A percentile compares a stretch with the other conserved stretches of the same genome.
These are phyloP conservation scores for Citrus mangshanensis DNA, from an alignment of 345 rosid species.

Conservation along the genomic window DNA sequence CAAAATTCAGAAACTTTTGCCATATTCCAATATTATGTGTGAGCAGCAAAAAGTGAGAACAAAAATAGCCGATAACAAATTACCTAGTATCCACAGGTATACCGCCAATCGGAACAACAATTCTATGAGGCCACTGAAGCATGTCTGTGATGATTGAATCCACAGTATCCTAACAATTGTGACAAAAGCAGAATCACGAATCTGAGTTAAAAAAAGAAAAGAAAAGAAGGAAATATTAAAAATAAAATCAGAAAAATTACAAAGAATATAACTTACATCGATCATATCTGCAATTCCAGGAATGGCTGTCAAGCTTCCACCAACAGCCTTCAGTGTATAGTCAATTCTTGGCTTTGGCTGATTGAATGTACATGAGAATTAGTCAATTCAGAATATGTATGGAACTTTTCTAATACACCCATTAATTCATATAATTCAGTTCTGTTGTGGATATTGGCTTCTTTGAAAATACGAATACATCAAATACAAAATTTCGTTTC, in stretches of 20 bases:
- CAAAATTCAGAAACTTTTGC: background rate
- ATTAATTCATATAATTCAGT: background rate
- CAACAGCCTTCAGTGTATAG: slow-evolving; percentile 92
- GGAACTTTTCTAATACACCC: background rate
- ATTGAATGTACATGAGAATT: slow-evolving; percentile 17
- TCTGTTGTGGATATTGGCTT: background rate
- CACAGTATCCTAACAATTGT: slow-evolving; percentile 72
- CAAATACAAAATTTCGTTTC: background rate
- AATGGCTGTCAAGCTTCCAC: slow-evolving; percentile 96
- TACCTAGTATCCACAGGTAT: slow-evolving; percentile 83
- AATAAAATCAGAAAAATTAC: background rate
- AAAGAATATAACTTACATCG: slow-evolving; percentile 58
- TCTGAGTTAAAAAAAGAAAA: background rate
- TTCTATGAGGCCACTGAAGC: slow-evolving; percentile 99
- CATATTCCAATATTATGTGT: background rate
- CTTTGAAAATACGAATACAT: background rate
- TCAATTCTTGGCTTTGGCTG: slow-evolving; percentile 99
- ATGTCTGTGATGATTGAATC: slow-evolving; percentile 75
- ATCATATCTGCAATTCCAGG: slow-evolving; percentile 98
- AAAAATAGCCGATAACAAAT: slow-evolving; percentile 9
- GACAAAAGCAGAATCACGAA: background rate
- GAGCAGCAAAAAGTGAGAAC: background rate
- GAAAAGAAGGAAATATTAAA: background rate
- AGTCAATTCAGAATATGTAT: slow-evolving; percentile 15
- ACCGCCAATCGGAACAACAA: slow-evolving; percentile 98